phyloP scores from a whole-genome alignment of 2,329 filamentous ascomycete genomes.

The Fusarium sp. region DNA sequence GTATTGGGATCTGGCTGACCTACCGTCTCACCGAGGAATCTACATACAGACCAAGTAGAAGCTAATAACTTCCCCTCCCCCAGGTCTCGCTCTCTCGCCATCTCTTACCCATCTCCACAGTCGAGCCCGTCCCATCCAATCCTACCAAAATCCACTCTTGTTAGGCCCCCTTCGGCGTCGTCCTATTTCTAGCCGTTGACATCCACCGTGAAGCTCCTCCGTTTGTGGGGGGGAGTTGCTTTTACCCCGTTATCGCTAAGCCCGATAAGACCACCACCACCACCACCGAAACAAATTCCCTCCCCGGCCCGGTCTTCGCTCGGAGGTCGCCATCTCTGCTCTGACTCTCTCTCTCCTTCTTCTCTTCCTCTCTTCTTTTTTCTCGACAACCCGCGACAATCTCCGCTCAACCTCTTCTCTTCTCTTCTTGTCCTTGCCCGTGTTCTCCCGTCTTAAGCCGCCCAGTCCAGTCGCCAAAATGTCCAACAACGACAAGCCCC shows the following conservation, averaged over 20 bases:
- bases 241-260: conserved; percentile 38
- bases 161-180: conserved; percentile 20
- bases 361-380: conserved; percentile 12
- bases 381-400: conserved; percentile 19
- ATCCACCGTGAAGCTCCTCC: conserved; percentile 2
- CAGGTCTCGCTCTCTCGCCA: conserved; percentile 20
- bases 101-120: conserved; percentile 24
- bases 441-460: conserved; percentile 5
- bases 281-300: conserved; percentile 46
- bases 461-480: conserved; percentile 34
- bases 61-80: conserved; percentile 20
- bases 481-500: conserved; percentile 72
- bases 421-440: conserved; percentile 9
- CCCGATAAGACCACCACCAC: conserved; percentile 45
- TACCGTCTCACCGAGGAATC: conserved; percentile 31
- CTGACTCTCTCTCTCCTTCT: conserved; percentile 13
- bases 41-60: not conserved
- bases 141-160: not conserved
- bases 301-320: conserved; percentile 46
- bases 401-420: conserved; percentile 19
- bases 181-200: conserved; percentile 18
- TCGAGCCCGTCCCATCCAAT: not conserved
- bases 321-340: conserved; percentile 39
- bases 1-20: conserved; percentile 13
- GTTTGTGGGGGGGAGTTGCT: conserved; percentile 15